phyloP scores from a whole-genome alignment of 257 asterid genomes.

The Cruciata laevipes region DNA sequence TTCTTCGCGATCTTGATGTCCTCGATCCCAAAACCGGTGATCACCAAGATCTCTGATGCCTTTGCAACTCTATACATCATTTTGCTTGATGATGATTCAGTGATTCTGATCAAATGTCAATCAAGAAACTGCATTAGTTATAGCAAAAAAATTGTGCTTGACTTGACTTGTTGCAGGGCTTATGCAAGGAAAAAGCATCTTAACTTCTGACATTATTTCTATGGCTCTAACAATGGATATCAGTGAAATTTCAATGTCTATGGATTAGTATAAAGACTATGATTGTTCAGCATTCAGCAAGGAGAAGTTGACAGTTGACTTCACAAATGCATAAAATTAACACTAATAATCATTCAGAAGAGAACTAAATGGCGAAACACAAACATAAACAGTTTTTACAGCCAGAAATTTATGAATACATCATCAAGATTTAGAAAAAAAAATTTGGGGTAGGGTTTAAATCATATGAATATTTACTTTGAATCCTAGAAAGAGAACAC shows the following conservation, averaged over 20 bases:
- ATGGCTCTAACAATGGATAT: not conserved
- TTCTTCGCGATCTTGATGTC: slow-evolving; percentile 49
- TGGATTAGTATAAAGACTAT: too few relatives aligned
- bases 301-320: not conserved
- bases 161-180: not conserved
- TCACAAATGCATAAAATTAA: too few relatives aligned
- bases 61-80: slow-evolving; percentile 40
- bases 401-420: too few relatives aligned
- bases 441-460: too few relatives aligned
- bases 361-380: too few relatives aligned
- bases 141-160: not conserved
- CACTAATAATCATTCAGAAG: too few relatives aligned
- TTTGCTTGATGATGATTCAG: slow-evolving; percentile 7
- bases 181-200: not conserved
- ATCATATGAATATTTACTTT: too few relatives aligned
- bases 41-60: slow-evolving; percentile 61
- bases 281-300: too few relatives aligned
- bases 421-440: too few relatives aligned
- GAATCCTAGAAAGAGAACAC: too few relatives aligned
- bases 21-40: slow-evolving; percentile 44
- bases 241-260: not conserved
- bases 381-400: too few relatives aligned
- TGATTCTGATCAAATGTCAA: slow-evolving; percentile 4
- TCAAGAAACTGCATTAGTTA: not conserved
- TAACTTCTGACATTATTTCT: not conserved